phyloP scores from a whole-genome alignment of 2,329 filamentous ascomycete species.

The Apiospora kogelbergensis region DNA sequence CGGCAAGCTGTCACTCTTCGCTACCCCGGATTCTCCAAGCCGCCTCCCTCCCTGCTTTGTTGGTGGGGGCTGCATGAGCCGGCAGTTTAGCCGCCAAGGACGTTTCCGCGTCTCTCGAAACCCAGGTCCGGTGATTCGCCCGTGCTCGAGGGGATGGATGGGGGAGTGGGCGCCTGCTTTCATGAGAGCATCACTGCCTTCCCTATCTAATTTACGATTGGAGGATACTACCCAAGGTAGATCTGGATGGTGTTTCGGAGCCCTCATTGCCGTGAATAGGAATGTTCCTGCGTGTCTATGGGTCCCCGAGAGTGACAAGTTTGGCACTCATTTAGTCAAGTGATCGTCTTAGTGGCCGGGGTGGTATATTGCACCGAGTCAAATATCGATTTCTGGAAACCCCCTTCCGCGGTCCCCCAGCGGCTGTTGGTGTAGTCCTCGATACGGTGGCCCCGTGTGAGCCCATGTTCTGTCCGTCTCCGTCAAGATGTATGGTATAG shows the following conservation, averaged over 20 bases:
- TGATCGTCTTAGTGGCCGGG: not conserved
- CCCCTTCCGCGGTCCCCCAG: not conserved
- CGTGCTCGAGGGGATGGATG: not conserved
- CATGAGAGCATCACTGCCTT: not conserved
- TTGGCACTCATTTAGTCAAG: not conserved
- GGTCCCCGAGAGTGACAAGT: not conserved
- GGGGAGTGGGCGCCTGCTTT: not conserved
- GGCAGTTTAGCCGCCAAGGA: conserved; percentile 9
- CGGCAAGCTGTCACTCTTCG: not conserved
- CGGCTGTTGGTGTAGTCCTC: not conserved
- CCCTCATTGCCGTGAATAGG: not conserved
- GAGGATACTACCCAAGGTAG: not conserved
- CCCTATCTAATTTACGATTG: not conserved
- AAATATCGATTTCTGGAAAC: not conserved
- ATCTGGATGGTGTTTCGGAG: not conserved
- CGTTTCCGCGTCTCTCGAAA: not conserved
- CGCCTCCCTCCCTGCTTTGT: not conserved
- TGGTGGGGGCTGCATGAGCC: not conserved
- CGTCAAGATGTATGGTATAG: not conserved
- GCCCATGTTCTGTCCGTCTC: not conserved
- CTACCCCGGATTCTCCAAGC: not conserved
- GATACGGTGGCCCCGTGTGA: not conserved
- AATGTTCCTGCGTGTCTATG: not conserved
- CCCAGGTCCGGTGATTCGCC: not conserved
- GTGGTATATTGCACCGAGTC: not conserved